Percentiles rank a stretch among this genome's conserved stretches.
Evolutionary conservation across 306 rosid species (phyloP).

Genomic region (Fragaria vesca): DNA sequence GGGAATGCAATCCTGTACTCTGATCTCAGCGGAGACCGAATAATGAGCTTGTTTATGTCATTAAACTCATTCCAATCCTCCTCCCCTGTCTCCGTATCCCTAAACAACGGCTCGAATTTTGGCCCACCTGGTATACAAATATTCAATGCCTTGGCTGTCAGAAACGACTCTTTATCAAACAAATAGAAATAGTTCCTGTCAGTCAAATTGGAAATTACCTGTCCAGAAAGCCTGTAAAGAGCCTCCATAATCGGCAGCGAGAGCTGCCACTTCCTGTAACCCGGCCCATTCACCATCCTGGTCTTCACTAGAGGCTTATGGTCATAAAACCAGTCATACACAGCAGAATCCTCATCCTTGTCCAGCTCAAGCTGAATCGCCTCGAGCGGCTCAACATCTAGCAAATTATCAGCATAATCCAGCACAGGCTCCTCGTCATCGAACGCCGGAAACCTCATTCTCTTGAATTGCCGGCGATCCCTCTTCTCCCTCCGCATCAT

Average conservation of each 20-base stretch:
- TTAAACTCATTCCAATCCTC: conserved; percentile 99
- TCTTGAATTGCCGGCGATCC: conserved; percentile 88
- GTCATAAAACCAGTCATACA: conserved; percentile 92
- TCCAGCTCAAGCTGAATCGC: conserved; percentile 92
- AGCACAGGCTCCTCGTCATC: conserved; percentile 96
- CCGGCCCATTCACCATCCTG: conserved; percentile 91
- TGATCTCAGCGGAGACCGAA: conserved; percentile 92
- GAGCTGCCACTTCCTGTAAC: conserved; percentile 95
- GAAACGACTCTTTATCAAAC: conserved; percentile 97
- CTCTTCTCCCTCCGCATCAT: conserved; percentile 99
- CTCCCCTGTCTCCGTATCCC: conserved; percentile 96
- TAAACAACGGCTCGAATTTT: conserved; percentile 93
- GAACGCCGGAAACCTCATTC: conserved; percentile 97
- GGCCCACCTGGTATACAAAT: conserved; percentile 98
- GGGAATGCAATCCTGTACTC: conserved; percentile 95
- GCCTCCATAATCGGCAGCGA: conserved; percentile 98
- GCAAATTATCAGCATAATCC: conserved; percentile 87
- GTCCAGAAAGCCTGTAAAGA: conserved; percentile 93
- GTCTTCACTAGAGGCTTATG: conserved; percentile 91
- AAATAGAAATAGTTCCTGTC: conserved; percentile 93
- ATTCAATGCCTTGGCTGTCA: conserved; percentile 93
- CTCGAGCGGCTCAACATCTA: conserved; percentile 93
- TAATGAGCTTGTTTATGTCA: conserved; percentile 94
- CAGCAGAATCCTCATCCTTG: conserved; percentile 98
- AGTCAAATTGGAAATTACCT: conserved; percentile 81